phyloP scores from a whole-genome alignment of 1,284 basidiomycete species.

The Phaffia rhodozyma region DNA sequence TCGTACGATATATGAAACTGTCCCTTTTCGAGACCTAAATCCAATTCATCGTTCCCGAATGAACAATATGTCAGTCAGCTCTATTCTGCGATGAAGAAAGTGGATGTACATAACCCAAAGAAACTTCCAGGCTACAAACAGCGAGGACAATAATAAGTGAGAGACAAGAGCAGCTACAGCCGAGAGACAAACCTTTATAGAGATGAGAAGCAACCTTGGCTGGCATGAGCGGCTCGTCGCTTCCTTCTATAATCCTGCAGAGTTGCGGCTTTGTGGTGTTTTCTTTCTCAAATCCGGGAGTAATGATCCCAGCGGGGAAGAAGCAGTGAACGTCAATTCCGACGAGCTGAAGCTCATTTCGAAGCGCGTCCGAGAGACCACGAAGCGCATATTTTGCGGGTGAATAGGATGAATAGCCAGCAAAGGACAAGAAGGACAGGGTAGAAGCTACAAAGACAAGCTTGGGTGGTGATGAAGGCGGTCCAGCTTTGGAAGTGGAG shows the following conservation, averaged over 20 bases:
- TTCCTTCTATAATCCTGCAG: conserved; percentile 67
- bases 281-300: conserved; percentile 68
- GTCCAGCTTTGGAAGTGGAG: conserved; percentile 37
- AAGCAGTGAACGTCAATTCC: conserved; percentile 71
- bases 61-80: not conserved
- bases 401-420: conserved; percentile 75
- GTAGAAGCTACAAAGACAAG: conserved; percentile 73
- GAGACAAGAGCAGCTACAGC: not conserved
- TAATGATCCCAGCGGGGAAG: conserved; percentile 75
- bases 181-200: conserved; percentile 46
- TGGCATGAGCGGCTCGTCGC: conserved; percentile 54
- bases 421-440: conserved; percentile 66
- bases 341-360: conserved; percentile 69
- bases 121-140: not conserved
- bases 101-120: not conserved
- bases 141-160: not conserved
- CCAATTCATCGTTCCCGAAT: not conserved
- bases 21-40: conserved; percentile 54
- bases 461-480: conserved; percentile 33
- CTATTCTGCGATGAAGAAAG: conserved; percentile 6
- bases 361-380: conserved; percentile 75
- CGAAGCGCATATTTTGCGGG: conserved; percentile 82
- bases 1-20: conserved; percentile 67
- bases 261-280: conserved; percentile 70
- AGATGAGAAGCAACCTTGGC: conserved; percentile 54